phyloP scores from a whole-genome alignment of 1,139 yeast species.

The Blastobotrys proliferans region DNA sequence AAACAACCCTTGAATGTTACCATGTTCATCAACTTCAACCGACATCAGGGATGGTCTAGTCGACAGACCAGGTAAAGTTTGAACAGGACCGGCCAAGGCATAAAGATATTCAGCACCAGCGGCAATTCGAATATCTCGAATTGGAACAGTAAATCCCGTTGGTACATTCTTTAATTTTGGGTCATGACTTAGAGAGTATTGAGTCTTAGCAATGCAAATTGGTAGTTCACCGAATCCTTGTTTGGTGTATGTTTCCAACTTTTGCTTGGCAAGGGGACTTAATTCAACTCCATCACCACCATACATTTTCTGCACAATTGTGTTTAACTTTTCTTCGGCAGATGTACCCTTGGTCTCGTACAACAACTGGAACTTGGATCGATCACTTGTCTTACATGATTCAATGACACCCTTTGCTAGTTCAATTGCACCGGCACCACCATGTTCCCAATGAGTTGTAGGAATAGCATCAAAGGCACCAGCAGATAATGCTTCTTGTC shows the following conservation, averaged over 20 bases:
- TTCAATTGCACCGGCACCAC: conserved; percentile 90
- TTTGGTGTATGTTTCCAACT: conserved; percentile 75
- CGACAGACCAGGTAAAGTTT: conserved; percentile 96
- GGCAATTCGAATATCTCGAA: conserved; percentile 88
- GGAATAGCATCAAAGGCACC: conserved; percentile 95
- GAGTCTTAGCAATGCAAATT: conserved; percentile 96
- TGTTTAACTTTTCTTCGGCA: conserved; percentile 77
- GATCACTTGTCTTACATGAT: conserved; percentile 55
- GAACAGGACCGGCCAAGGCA: conserved; percentile 95
- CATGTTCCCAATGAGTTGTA: conserved; percentile 97
- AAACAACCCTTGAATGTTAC: conserved; percentile 93
- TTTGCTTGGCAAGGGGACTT: conserved; percentile 76
- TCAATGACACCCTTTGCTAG: conserved; percentile 81
- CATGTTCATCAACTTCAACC: conserved; percentile 89
- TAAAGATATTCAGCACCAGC: conserved; percentile 96
- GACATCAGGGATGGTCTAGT: conserved; percentile 97
- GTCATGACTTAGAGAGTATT: conserved; percentile 93
- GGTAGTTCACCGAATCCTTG: conserved; percentile 95
- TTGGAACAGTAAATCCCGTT: conserved; percentile 88
- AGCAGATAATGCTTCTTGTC: conserved; percentile 80
- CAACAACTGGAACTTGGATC: conserved; percentile 61
- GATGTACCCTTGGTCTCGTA: conserved; percentile 64
- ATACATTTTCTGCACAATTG: conserved; percentile 87
- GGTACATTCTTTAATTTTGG: conserved; percentile 94
- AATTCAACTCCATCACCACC: conserved; percentile 91